Evolutionary conservation across 345 rosid genomes (phyloP).

Genomic region (Chamaenerion angustifolium): DNA sequence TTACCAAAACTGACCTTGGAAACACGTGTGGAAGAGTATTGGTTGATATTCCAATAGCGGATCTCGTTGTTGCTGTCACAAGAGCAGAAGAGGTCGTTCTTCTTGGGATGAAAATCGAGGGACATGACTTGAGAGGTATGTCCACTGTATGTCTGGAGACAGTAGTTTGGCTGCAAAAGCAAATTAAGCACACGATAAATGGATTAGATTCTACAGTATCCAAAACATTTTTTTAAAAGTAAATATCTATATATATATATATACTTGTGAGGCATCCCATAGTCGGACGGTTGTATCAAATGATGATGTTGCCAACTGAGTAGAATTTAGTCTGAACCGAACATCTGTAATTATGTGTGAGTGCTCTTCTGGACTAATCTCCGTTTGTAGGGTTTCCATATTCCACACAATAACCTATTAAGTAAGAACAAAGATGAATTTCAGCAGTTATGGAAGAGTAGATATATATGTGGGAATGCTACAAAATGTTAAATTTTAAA

Average conservation of each 20-base stretch:
- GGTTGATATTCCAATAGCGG: slow-evolving; percentile 64
- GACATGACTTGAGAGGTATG: slow-evolving; percentile 62
- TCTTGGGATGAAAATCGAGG: slow-evolving; percentile 88
- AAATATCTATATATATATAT: too few relatives aligned
- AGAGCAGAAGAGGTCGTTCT: slow-evolving; percentile 73
- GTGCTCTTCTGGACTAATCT: slow-evolving; percentile 61
- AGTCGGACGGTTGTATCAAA: slow-evolving; percentile 64
- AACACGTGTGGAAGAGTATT: slow-evolving; percentile 25
- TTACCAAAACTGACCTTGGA: slow-evolving; percentile 38
- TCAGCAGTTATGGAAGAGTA: too few relatives aligned
- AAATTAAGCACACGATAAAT: neutral
- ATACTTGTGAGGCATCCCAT: slow-evolving; percentile 88
- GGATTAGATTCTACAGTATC: too few relatives aligned
- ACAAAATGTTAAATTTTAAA: too few relatives aligned
- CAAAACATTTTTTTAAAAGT: too few relatives aligned
- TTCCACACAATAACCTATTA: slow-evolving; percentile 83
- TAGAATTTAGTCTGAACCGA: slow-evolving; percentile 78
- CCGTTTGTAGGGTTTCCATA: slow-evolving; percentile 68
- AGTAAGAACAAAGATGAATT: slow-evolving; percentile 13
- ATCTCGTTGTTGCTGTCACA: slow-evolving; percentile 85
- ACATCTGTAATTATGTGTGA: slow-evolving; percentile 70
- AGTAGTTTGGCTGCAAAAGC: slow-evolving; percentile 52
- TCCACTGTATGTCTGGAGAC: slow-evolving; percentile 33
- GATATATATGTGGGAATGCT: too few relatives aligned
- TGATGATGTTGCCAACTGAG: slow-evolving; percentile 86